Evolutionary conservation across 1,284 basidiomycete species (phyloP).

Genomic region (Gomphus sp.): DNA sequence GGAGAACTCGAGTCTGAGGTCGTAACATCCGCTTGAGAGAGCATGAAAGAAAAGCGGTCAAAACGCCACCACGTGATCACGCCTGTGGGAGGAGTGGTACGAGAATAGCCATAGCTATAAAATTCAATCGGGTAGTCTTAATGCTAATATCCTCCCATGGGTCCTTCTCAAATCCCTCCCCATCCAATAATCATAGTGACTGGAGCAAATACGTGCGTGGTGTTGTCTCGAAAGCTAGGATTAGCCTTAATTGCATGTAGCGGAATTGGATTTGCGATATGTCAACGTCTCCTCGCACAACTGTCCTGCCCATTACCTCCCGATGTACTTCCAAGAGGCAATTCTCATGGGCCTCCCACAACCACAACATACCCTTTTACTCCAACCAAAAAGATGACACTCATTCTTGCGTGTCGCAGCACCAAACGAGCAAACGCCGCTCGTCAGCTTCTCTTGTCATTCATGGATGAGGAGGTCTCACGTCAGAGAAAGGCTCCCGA

Average conservation of each 20-base stretch:
- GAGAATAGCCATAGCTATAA: too few relatives aligned
- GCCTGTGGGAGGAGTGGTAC: not conserved
- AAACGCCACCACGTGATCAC: too few relatives aligned
- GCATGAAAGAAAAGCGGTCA: not conserved
- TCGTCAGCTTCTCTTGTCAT: constrained; percentile 38
- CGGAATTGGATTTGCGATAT: constrained; percentile 80
- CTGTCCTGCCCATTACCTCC: constrained; percentile 42
- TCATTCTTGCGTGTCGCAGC: constrained; percentile 80
- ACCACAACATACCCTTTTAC: constrained; percentile 11
- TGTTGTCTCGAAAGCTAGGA: not conserved
- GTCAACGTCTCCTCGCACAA: constrained; percentile 70
- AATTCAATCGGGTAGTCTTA: too few relatives aligned
- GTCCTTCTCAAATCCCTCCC: not conserved
- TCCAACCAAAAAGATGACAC: constrained; percentile 49
- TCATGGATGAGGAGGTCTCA: constrained; percentile 46
- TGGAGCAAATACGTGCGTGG: constrained; percentile 55
- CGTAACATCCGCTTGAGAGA: constrained; percentile 22
- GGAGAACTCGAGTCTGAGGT: constrained; percentile 51
- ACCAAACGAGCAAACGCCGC: constrained; percentile 56
- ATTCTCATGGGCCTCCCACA: not conserved
- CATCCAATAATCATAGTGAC: constrained; percentile 52
- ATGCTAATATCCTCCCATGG: too few relatives aligned
- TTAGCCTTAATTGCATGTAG: constrained; percentile 29
- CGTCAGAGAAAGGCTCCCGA: constrained; percentile 23
- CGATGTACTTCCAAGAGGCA: constrained; percentile 30